A percentile compares a stretch with the other conserved stretches of the same genome.
phyloP scores from a whole-genome alignment of 164 flowering plant genomes.

The Chimonanthus praecox region DNA sequence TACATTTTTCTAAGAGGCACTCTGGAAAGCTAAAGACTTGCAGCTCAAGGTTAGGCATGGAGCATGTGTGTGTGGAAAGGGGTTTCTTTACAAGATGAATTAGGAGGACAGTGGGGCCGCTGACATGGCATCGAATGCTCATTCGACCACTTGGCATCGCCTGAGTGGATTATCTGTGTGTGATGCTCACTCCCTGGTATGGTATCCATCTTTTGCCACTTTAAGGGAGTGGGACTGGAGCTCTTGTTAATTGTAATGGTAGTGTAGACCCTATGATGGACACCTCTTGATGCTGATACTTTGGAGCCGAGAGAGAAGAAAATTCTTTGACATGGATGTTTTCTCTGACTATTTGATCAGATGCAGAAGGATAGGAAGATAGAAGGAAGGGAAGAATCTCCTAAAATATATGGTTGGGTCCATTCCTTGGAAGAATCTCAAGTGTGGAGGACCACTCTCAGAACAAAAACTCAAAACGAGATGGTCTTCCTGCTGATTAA shows the following conservation, averaged over 20 bases:
- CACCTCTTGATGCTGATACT: conserved; percentile 7
- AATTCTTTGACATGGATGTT: conserved; percentile 4
- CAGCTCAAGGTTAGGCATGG: neutral
- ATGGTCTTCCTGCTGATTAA: no score
- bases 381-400: neutral
- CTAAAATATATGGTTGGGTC: conserved; percentile 1
- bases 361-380: conserved; percentile 1
- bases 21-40: conserved; percentile 11
- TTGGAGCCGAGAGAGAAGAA: neutral
- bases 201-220: conserved; percentile 1
- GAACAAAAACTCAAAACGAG: no score
- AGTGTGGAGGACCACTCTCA: conserved; percentile 1
- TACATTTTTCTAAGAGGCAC: conserved; percentile 18
- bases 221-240: conserved; percentile 3
- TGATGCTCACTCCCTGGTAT: neutral
- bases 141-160: conserved; percentile 12
- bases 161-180: neutral
- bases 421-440: conserved; percentile 6
- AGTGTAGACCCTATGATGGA: conserved; percentile 2
- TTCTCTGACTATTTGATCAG: conserved; percentile 6
- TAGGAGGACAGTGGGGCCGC: neutral
- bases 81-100: conserved; percentile 6
- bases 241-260: neutral
- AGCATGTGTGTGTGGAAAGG: neutral
- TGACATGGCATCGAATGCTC: neutral